A percentile compares a stretch with the other conserved stretches of the same genome.
These are phyloP conservation scores for Voacanga thouarsii DNA, from an alignment of 257 asterid species.

Conservation along the genomic window DNA sequence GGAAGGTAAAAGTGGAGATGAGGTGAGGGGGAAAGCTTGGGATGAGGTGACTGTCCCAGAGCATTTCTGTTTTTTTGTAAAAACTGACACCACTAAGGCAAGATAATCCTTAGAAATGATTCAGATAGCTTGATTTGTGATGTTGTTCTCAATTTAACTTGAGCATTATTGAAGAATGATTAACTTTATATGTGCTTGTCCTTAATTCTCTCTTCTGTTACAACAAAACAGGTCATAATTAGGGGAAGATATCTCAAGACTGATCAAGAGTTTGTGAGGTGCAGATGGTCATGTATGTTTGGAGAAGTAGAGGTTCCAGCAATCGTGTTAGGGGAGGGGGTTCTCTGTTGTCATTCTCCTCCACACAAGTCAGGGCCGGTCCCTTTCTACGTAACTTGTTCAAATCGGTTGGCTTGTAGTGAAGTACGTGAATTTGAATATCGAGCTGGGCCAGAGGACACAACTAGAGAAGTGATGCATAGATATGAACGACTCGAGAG, in stretches of 20 bases:
- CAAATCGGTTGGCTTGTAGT: constrained; percentile 85
- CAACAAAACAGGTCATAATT: constrained; percentile 54
- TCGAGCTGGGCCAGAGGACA: constrained; percentile 36
- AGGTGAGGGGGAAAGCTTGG: background rate
- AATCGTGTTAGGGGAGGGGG: constrained; percentile 57
- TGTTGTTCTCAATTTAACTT: background rate
- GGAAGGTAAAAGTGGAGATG: background rate
- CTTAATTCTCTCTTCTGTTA: constrained; percentile 11
- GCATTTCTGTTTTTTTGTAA: too few species aligned
- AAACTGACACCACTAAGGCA: too few species aligned
- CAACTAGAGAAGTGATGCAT: constrained; percentile 39
- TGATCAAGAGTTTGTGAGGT: constrained; percentile 40
- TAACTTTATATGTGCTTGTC: background rate
- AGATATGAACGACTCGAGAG: constrained; percentile 54
- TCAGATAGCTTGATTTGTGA: constrained; percentile 2
- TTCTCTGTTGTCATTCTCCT: constrained; percentile 71
- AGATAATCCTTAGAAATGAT: constrained; percentile 4
- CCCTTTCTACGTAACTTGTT: constrained; percentile 73
- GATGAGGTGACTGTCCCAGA: background rate
- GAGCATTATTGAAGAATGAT: background rate
- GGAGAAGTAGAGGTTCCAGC: constrained; percentile 85
- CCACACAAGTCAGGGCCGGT: constrained; percentile 60
- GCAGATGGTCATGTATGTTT: constrained; percentile 85
- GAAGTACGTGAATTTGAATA: constrained; percentile 81
- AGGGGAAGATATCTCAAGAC: constrained; percentile 66